Evolutionary conservation across 2,329 filamentous ascomycete species (phyloP).

Genomic region (Aspergillus sp.): DNA sequence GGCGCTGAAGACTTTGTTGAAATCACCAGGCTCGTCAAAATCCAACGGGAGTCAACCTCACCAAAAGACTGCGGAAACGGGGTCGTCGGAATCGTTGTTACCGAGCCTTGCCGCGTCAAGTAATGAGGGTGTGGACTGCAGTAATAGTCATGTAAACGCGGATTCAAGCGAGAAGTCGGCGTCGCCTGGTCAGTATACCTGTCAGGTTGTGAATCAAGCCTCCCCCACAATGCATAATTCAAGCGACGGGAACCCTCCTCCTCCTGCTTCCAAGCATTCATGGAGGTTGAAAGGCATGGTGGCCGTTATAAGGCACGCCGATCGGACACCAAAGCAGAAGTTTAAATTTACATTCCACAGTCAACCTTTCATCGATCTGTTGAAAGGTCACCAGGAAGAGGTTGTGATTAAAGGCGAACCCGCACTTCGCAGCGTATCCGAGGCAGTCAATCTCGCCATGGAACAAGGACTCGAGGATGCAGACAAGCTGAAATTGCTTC

Average conservation of each 20-base stretch:
- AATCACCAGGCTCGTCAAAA: slow-evolving; percentile 64
- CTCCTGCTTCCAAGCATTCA: slow-evolving; percentile 78
- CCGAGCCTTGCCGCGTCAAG: slow-evolving; percentile 33
- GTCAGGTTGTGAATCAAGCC: slow-evolving; percentile 27
- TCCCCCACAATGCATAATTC: slow-evolving; percentile 24
- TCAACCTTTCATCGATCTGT: slow-evolving; percentile 88
- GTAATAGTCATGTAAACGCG: slow-evolving; percentile 12
- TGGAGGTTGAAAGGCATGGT: slow-evolving; percentile 99
- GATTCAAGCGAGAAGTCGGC: slow-evolving; percentile 22
- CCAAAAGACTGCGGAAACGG: slow-evolving; percentile 40
- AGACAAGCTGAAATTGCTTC: slow-evolving; percentile 79
- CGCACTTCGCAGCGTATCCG: slow-evolving; percentile 81
- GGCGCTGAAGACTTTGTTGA: slow-evolving; percentile 59
- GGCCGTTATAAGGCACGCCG: slow-evolving; percentile 91
- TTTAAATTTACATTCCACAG: slow-evolving; percentile 99
- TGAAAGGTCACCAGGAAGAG: slow-evolving; percentile 95
- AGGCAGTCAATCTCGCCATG: slow-evolving; percentile 81
- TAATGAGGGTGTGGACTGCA: slow-evolving; percentile 32
- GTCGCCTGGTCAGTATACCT: slow-evolving; percentile 21
- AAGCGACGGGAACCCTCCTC: slow-evolving; percentile 38
- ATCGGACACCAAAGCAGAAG: slow-evolving; percentile 97
- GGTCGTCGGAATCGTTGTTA: slow-evolving; percentile 46
- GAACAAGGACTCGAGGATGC: slow-evolving; percentile 78
- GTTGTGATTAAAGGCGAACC: slow-evolving; percentile 90
- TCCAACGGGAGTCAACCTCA: slow-evolving; percentile 50